phyloP scores from a whole-genome alignment of 495 filamentous ascomycete species.

The Aspergillus nanangensis region DNA sequence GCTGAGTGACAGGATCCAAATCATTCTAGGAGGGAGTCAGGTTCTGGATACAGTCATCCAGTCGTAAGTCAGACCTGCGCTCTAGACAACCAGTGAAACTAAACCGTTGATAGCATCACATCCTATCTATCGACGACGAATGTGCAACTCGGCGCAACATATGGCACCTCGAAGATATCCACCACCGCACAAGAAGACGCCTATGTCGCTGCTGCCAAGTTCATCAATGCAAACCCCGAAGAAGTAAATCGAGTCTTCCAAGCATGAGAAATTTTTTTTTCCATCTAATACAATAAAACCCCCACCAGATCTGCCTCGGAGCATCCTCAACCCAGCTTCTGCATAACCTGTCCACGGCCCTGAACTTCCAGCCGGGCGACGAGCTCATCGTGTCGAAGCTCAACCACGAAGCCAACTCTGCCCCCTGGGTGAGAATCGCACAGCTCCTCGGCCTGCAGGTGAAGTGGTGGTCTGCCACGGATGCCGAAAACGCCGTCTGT shows the following conservation, averaged over 20 bases:
- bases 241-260: slow-evolving; percentile 48
- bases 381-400: slow-evolving; percentile 63
- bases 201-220: slow-evolving; percentile 57
- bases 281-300: neutral
- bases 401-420: slow-evolving; percentile 71
- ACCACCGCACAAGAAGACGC: slow-evolving; percentile 51
- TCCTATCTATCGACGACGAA: slow-evolving; percentile 64
- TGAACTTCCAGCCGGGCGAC: slow-evolving; percentile 53
- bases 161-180: slow-evolving; percentile 48
- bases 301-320: slow-evolving; percentile 40
- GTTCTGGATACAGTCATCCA: slow-evolving; percentile 58
- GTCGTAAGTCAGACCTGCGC: slow-evolving; percentile 40
- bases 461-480: slow-evolving; percentile 57
- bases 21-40: slow-evolving; percentile 57
- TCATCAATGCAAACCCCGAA: slow-evolving; percentile 58
- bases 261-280: neutral
- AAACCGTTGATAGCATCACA: slow-evolving; percentile 58
- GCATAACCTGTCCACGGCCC: slow-evolving; percentile 60
- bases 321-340: slow-evolving; percentile 69
- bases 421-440: slow-evolving; percentile 64
- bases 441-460: slow-evolving; percentile 48
- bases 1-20: neutral
- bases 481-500: slow-evolving; percentile 49
- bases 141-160: slow-evolving; percentile 68
- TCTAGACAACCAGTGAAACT: too few relatives aligned